phyloP scores from a whole-genome alignment of 2,329 filamentous ascomycete genomes.

The Talaromyces sp. region DNA sequence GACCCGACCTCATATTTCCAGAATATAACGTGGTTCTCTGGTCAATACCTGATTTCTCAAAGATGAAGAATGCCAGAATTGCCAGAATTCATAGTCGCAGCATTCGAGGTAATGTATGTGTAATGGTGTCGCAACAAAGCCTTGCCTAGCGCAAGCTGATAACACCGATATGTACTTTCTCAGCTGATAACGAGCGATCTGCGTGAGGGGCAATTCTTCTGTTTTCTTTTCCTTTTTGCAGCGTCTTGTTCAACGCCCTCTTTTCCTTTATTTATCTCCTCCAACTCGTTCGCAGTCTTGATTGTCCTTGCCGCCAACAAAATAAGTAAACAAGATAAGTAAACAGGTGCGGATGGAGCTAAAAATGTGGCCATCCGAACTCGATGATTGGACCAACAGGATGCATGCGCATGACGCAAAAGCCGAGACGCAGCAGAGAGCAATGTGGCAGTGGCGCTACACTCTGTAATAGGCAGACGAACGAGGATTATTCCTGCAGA shows the following conservation, averaged over 20 bases:
- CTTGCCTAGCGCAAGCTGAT: neutral
- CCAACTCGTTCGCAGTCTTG: neutral
- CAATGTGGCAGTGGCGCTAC: neutral
- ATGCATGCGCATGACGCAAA: conserved; percentile 4
- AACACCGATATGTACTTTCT: neutral
- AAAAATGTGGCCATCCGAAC: conserved; percentile 20
- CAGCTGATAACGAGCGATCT: conserved; percentile 2
- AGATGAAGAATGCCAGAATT: neutral
- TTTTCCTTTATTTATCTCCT: neutral
- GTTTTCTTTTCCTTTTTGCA: neutral
- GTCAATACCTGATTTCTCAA: neutral
- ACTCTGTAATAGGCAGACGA: neutral
- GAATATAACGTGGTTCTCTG: neutral
- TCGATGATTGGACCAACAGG: neutral
- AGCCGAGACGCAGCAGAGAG: neutral
- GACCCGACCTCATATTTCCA: conserved; percentile 12
- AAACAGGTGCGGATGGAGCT: neutral
- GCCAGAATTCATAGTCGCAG: neutral
- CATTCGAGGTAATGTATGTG: neutral
- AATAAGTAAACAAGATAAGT: neutral
- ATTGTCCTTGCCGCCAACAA: neutral
- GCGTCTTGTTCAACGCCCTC: neutral
- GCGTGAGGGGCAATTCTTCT: neutral
- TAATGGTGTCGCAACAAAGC: neutral
- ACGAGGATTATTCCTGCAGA: neutral